Percentiles rank a stretch among this genome's conserved stretches.
Evolutionary conservation across 164 flowering plant species (phyloP).

Genomic region (Dillenia turbinata): DNA sequence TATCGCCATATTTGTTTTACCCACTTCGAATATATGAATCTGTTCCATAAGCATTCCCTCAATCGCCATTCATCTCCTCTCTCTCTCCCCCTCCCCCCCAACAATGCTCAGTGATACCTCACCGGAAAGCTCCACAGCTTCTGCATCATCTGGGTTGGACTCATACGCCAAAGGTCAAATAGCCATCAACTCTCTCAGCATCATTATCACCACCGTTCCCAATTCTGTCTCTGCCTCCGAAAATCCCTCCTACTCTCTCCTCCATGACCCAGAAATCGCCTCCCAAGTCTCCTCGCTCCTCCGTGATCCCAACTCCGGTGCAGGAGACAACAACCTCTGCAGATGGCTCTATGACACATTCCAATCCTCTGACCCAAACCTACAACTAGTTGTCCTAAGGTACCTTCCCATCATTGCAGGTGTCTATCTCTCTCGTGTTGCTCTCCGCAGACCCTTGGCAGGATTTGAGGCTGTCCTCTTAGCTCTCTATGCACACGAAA

Average conservation of each 20-base stretch:
- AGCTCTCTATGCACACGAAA: constrained; percentile 73
- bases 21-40: too few relatives aligned
- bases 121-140: background rate
- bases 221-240: constrained; percentile 36
- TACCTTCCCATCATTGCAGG: constrained; percentile 69
- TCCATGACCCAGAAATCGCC: constrained; percentile 42
- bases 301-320: constrained; percentile 63
- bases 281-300: constrained; percentile 50
- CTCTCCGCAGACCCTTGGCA: constrained; percentile 46
- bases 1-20: too few relatives aligned
- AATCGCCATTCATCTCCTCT: background rate
- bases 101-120: constrained; percentile 8
- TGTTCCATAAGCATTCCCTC: too few relatives aligned
- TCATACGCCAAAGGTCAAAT: constrained; percentile 27
- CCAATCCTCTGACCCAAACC: constrained; percentile 64
- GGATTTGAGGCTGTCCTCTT: constrained; percentile 86
- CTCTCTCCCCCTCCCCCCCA: constrained; percentile 1
- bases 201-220: constrained; percentile 37
- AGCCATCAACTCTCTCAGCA: constrained; percentile 44
- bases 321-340: constrained; percentile 78
- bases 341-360: constrained; percentile 96
- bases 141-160: background rate
- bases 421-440: constrained; percentile 64
- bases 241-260: constrained; percentile 45
- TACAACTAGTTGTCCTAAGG: constrained; percentile 69